These are phyloP conservation scores for Fusarium camptoceras DNA, from an alignment of 2,329 filamentous ascomycete species.

Conservation along the genomic window DNA sequence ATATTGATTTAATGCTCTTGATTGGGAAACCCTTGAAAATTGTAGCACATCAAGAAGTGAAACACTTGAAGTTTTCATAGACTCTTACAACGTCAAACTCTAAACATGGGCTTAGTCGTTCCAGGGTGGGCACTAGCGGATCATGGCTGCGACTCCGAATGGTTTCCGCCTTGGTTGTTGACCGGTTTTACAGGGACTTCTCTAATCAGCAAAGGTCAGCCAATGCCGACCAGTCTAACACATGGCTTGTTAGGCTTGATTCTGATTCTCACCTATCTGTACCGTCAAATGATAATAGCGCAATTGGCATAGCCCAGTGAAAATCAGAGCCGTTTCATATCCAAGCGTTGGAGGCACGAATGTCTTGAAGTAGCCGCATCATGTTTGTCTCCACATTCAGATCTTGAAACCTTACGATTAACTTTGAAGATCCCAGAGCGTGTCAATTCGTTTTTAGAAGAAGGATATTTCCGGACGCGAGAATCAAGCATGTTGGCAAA, in stretches of 20 bases:
- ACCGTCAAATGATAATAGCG: background rate
- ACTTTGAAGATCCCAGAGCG: conserved; percentile 8
- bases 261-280: too few relatives aligned
- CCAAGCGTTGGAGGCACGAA: conserved; percentile 1
- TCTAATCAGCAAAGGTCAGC: background rate
- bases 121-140: conserved; percentile 27
- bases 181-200: conserved; percentile 1
- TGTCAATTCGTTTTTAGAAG: background rate
- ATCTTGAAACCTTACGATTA: conserved; percentile 9
- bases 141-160: conserved; percentile 14
- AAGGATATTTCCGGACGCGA: background rate
- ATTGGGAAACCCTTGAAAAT: background rate
- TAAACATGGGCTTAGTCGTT: conserved; percentile 32
- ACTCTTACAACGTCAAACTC: conserved; percentile 30
- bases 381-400: conserved; percentile 26
- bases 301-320: background rate
- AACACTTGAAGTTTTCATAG: conserved; percentile 25
- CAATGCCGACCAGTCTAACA: background rate
- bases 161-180: conserved; percentile 8
- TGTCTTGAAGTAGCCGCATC: conserved; percentile 28
- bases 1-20: background rate
- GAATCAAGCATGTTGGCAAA: background rate
- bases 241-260: background rate
- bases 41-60: conserved; percentile 19
- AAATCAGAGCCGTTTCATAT: conserved; percentile 14